phyloP scores from a whole-genome alignment of 83 land plant genomes.

The Picea engelmannii region DNA sequence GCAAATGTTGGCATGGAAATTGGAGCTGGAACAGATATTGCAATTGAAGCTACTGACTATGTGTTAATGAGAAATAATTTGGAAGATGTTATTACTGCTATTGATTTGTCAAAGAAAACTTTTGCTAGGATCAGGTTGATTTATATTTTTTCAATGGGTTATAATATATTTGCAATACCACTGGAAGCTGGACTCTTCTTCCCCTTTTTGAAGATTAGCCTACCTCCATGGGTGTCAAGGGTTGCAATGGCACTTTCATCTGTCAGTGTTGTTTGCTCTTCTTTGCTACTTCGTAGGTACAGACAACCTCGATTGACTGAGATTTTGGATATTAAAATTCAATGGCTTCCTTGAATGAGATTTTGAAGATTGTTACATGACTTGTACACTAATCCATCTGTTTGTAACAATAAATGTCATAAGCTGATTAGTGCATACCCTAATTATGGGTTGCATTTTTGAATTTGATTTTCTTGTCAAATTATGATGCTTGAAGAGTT shows the following conservation, averaged over 20 bases:
- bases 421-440: not conserved
- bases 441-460: not conserved
- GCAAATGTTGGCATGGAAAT: not conserved
- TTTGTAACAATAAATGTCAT: not conserved
- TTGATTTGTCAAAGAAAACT: conserved; percentile 92
- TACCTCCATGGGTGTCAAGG: conserved; percentile 98
- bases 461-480: conserved; percentile 3
- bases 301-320: conserved; percentile 81
- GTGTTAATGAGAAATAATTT: conserved; percentile 89
- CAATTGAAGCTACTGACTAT: conserved; percentile 18
- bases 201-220: conserved; percentile 50
- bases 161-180: conserved; percentile 88
- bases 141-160: conserved; percentile 94
- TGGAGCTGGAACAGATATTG: not conserved
- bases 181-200: conserved; percentile 87
- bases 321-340: conserved; percentile 48
- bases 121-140: conserved; percentile 76
- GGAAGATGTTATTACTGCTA: conserved; percentile 95
- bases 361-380: not conserved
- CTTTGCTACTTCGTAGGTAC: conserved; percentile 80
- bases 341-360: not conserved
- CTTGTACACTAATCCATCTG: not conserved
- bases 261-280: conserved; percentile 91
- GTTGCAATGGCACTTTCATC: conserved; percentile 96
- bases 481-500: too few relatives aligned